These are phyloP conservation scores for Herpetomonas tarakana DNA, from an alignment of 208 protist genomes.

Conservation along the genomic window DNA sequence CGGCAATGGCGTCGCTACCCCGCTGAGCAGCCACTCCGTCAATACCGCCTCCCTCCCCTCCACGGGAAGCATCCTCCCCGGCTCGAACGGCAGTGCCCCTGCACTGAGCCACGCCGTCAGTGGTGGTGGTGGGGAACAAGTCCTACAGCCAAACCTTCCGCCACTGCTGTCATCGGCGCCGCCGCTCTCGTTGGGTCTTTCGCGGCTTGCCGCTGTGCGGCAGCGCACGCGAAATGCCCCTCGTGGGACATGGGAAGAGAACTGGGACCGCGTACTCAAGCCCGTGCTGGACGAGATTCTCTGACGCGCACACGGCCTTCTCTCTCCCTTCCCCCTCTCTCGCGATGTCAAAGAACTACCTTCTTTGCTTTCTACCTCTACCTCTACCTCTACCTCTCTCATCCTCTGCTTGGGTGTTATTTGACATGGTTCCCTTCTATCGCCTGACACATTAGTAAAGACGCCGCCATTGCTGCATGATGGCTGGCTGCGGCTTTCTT, in stretches of 20 bases:
- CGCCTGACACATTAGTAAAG: neutral
- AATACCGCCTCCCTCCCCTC: neutral
- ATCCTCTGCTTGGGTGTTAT: neutral
- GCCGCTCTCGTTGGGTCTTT: no score
- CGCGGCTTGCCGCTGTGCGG: conserved; percentile 23
- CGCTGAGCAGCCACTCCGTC: neutral
- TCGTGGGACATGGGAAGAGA: conserved; percentile 56
- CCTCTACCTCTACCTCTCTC: conserved; percentile 1
- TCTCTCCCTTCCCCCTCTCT: conserved; percentile 1
- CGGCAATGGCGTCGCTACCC: neutral
- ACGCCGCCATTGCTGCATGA: neutral
- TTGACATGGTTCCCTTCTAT: no score
- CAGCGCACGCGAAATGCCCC: conserved; percentile 20
- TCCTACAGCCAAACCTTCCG: no score
- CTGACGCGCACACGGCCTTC: conserved; percentile 2
- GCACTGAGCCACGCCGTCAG: no score
- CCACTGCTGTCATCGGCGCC: no score
- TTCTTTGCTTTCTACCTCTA: conserved; percentile 1
- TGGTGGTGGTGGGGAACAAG: no score
- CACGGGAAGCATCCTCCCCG: no score
- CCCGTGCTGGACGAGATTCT: conserved; percentile 39
- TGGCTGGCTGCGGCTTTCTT: neutral
- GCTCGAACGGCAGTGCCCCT: no score
- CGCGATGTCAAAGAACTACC: neutral
- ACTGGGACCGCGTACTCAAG: conserved; percentile 43